Percentiles rank a stretch among this genome's conserved stretches.
phyloP scores from a whole-genome alignment of 2,329 filamentous ascomycete species.

The Aspergillus sp. region DNA sequence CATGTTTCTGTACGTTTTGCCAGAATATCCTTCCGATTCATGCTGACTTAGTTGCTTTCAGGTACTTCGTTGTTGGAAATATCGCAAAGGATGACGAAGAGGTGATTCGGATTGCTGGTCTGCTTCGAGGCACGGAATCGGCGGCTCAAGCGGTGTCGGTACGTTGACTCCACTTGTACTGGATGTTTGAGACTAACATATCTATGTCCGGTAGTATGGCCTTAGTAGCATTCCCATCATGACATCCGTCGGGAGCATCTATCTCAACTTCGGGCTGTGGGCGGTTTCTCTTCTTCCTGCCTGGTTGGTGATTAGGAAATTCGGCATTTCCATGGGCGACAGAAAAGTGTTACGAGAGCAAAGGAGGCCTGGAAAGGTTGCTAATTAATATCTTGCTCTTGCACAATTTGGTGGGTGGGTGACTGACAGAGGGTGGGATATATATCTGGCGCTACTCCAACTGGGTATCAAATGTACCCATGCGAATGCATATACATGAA shows the following conservation, averaged over 20 bases:
- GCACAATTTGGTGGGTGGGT: too few species aligned
- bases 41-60: slow-evolving; percentile 22
- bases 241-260: slow-evolving; percentile 64
- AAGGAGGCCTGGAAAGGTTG: neutral
- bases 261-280: slow-evolving; percentile 71
- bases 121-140: slow-evolving; percentile 69
- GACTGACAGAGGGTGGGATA: too few species aligned
- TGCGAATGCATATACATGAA: too few species aligned
- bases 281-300: slow-evolving; percentile 62
- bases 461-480: too few species aligned
- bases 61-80: slow-evolving; percentile 69
- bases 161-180: slow-evolving; percentile 19
- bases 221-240: slow-evolving; percentile 62
- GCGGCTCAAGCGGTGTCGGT: slow-evolving; percentile 69
- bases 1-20: slow-evolving; percentile 58
- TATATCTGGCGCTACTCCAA: too few species aligned
- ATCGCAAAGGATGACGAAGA: slow-evolving; percentile 62
- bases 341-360: slow-evolving; percentile 21
- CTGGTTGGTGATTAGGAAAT: slow-evolving; percentile 63
- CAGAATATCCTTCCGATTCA: neutral
- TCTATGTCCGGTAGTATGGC: slow-evolving; percentile 53
- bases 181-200: neutral
- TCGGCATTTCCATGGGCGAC: slow-evolving; percentile 44
- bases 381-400: neutral
- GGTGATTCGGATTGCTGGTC: slow-evolving; percentile 65